These are phyloP conservation scores for Exophiala viscosa DNA, from an alignment of 2,329 filamentous ascomycete genomes.

Conservation along the genomic window DNA sequence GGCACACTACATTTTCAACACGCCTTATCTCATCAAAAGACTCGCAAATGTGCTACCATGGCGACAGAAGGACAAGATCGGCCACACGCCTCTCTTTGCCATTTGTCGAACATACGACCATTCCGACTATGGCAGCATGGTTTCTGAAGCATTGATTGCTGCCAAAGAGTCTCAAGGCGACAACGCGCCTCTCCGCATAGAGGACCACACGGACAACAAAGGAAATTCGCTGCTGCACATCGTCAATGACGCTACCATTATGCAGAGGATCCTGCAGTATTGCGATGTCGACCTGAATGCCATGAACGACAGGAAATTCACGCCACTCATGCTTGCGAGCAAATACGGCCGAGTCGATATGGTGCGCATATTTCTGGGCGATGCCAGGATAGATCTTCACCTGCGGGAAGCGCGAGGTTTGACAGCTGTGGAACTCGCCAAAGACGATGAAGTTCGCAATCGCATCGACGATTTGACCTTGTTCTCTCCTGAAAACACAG, in stretches of 20 bases:
- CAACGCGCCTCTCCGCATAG: conserved; percentile 74
- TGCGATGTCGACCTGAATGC: conserved; percentile 97
- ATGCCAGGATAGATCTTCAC: conserved; percentile 79
- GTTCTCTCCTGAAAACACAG: conserved; percentile 53
- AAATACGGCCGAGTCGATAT: conserved; percentile 96
- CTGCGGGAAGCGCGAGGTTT: conserved; percentile 81
- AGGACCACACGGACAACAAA: conserved; percentile 88
- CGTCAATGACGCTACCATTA: conserved; percentile 77
- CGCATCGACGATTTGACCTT: conserved; percentile 90
- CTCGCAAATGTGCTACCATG: conserved; percentile 80
- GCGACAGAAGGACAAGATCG: conserved; percentile 89
- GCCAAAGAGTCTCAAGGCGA: conserved; percentile 74
- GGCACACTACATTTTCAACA: conserved; percentile 95
- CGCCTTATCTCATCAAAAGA: conserved; percentile 71
- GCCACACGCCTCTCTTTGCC: conserved; percentile 95
- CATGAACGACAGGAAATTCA: conserved; percentile 91
- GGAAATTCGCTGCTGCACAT: conserved; percentile 96
- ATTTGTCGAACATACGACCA: conserved; percentile 95
- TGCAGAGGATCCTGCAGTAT: conserved; percentile 68
- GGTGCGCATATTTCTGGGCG: conserved; percentile 80
- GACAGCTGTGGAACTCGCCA: conserved; percentile 92
- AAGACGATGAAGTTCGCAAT: conserved; percentile 96
- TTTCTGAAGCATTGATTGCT: conserved; percentile 71
- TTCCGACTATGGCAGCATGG: conserved; percentile 79
- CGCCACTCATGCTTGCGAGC: conserved; percentile 94